Evolutionary conservation across 345 rosid genomes (phyloP).

Genomic region (Linum lewisii): DNA sequence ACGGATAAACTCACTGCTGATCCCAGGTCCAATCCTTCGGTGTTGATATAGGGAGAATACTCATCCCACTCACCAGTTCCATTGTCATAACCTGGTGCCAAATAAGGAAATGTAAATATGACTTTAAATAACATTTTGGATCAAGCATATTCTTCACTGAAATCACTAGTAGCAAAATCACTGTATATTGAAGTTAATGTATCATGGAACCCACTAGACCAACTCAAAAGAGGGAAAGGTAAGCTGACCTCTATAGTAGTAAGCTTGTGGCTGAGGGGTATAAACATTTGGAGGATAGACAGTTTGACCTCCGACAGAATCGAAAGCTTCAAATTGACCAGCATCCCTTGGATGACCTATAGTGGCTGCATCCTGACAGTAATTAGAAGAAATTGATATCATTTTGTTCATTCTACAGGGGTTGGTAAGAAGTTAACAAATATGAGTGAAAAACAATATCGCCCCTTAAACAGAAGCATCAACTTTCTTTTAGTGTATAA

Average conservation of each 20-base stretch:
- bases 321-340: conserved; percentile 41
- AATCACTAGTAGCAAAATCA: not conserved
- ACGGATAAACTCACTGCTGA: conserved; percentile 51
- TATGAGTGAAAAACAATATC: conserved; percentile 14
- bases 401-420: conserved; percentile 30
- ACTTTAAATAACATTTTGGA: conserved; percentile 18
- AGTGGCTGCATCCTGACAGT: conserved; percentile 46
- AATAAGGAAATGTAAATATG: conserved; percentile 32
- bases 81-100: conserved; percentile 70
- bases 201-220: conserved; percentile 12
- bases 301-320: conserved; percentile 41
- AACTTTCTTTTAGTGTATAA: conserved; percentile 10
- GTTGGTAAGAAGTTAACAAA: conserved; percentile 27
- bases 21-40: conserved; percentile 65
- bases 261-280: conserved; percentile 69
- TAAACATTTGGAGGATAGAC: conserved; percentile 53
- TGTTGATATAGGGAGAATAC: conserved; percentile 47
- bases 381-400: conserved; percentile 46
- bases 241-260: conserved; percentile 58
- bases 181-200: conserved; percentile 25
- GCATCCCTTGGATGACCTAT: conserved; percentile 45
- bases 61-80: conserved; percentile 66
- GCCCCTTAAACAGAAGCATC: conserved; percentile 11
- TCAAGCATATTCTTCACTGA: not conserved
- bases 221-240: conserved; percentile 7